Evolutionary conservation across 495 filamentous ascomycete genomes (phyloP), one percentile per base, ranked within the genome.

Genomic region (Podospora pseudocomata): DNA sequence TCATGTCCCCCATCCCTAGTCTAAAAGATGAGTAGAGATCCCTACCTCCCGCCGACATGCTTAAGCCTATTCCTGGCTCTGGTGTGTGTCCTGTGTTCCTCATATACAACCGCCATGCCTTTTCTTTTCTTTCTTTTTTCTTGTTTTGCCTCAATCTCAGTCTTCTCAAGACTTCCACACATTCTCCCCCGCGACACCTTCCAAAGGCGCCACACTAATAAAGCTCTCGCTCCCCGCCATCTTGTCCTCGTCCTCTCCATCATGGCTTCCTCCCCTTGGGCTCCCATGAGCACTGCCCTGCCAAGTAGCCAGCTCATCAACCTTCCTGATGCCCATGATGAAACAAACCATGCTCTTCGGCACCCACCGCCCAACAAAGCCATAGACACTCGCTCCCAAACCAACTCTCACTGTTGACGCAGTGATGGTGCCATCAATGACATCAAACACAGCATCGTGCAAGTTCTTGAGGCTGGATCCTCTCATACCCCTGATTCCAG

Each of bases 381-480:
- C 89, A 78, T 99, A 98, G 0, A 91, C 82, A 60, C 87, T 76
- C 15, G 91, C 92, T 5, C 95, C 96, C 60, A 91, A 83, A 9
- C 95, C 95, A 18, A 96, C 90, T 53, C 91, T 87, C 67, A 91
- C 83, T 2, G 90, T 84, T 9, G 82, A 76, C 62, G 78, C 78
- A 64, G 79, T 79, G 64, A 77, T 75, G 1, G 75, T 80, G 9
- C 81, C 81, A 61, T 82, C 79, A 69, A 92, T 89, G 27, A 93
- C 91, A 77, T 98, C 96, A 75, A 97, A 92, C 20, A 99, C 88
- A 9, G 91, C 89, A 69, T 91, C 86, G 73, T 97, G 91, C 66
- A 99, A 80, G 65, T 90, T 89, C 26, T 91, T 82, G 39, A 93
- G 79, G 4, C 88, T 86, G 58, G 86, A 91, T 5, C 92, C 93